A percentile compares a stretch with the other conserved stretches of the same genome.
phyloP scores from a whole-genome alignment of 495 filamentous ascomycete genomes.

The Tuber calosporum region DNA sequence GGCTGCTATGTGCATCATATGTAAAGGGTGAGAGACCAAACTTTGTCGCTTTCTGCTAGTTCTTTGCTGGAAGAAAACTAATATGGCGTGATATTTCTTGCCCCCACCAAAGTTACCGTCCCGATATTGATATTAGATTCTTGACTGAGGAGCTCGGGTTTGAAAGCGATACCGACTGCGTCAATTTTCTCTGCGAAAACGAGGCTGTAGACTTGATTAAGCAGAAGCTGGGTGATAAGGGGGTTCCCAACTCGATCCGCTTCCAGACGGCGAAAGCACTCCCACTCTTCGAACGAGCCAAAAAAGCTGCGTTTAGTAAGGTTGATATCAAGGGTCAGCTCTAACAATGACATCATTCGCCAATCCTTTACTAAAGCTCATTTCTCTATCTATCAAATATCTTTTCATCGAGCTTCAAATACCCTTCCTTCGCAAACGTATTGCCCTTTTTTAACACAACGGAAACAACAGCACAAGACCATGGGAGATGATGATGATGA shows the following conservation, averaged over 20 bases:
- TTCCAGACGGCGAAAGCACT: constrained; percentile 71
- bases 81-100: constrained; percentile 21
- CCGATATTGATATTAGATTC: constrained; percentile 78
- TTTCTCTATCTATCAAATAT: constrained; percentile 2
- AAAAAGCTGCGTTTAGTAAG: constrained; percentile 63
- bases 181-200: constrained; percentile 77
- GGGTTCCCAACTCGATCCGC: constrained; percentile 48
- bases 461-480: constrained; percentile 1
- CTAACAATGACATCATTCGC: constrained; percentile 46
- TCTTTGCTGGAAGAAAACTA: constrained; percentile 12
- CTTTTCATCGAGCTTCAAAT: neutral
- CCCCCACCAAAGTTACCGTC: constrained; percentile 64
- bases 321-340: constrained; percentile 98
- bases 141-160: constrained; percentile 94
- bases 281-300: constrained; percentile 63
- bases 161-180: constrained; percentile 82
- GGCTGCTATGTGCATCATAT: constrained; percentile 78
- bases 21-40: constrained; percentile 73
- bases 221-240: constrained; percentile 58
- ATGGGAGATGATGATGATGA: constrained; percentile 4
- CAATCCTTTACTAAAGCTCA: neutral
- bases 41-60: constrained; percentile 10
- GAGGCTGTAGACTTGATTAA: constrained; percentile 66
- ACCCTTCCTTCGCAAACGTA: constrained; percentile 3
- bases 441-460: neutral